Evolutionary conservation across 164 flowering plant species (phyloP).

Genomic region (Cinnamomum micranthum): DNA sequence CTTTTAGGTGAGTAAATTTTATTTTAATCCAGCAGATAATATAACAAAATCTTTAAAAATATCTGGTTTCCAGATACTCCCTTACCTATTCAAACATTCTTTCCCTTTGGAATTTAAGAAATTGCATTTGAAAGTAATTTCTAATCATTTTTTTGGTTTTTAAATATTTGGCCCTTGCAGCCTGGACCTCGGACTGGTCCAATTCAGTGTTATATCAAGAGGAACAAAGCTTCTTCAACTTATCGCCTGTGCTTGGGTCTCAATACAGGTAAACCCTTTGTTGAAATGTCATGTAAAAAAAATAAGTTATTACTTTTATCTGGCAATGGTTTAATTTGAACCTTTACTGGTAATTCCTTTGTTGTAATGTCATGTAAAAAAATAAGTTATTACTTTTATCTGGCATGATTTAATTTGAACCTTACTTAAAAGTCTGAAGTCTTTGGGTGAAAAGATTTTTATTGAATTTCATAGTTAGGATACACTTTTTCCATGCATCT

Average conservation of each 20-base stretch:
- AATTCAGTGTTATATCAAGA: constrained; percentile 23
- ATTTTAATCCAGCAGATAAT: neutral
- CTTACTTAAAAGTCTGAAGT: neutral
- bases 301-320: too few relatives aligned
- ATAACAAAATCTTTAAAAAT: neutral
- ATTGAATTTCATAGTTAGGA: neutral
- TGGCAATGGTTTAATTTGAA: neutral
- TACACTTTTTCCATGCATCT: too few relatives aligned
- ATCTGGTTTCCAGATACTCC: too few relatives aligned
- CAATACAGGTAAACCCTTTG: constrained; percentile 12
- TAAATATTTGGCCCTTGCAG: constrained; percentile 7
- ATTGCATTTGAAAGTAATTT: neutral
- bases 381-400: too few relatives aligned
- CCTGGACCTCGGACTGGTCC: constrained; percentile 17
- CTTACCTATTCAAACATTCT: neutral
- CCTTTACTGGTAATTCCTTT: constrained; percentile 9
- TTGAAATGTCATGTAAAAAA: neutral
- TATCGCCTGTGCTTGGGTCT: constrained; percentile 17
- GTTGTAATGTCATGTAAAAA: neutral
- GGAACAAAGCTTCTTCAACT: constrained; percentile 19
- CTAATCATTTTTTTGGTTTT: neutral
- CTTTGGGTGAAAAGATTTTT: neutral
- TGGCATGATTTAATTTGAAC: neutral
- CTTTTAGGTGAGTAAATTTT: neutral
- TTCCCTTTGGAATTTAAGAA: neutral